Evolutionary conservation across 179 eudicot species (phyloP).

Genomic region (Pouteria campechiana): DNA sequence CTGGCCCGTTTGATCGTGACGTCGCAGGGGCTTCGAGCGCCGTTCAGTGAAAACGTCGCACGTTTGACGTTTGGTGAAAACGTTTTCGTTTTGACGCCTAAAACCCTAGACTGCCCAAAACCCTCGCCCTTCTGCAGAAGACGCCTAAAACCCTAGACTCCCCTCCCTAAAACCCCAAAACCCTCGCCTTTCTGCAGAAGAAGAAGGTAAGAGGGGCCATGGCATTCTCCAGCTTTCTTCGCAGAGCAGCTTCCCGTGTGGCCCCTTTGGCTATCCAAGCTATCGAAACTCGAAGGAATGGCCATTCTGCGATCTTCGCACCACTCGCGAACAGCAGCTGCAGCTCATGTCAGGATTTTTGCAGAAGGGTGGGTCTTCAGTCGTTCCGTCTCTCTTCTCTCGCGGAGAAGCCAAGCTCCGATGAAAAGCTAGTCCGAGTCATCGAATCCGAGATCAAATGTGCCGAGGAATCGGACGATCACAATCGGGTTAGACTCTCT

Average conservation of each 20-base stretch:
- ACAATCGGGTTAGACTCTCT: slow-evolving; percentile 16
- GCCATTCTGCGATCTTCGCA: slow-evolving; percentile 12
- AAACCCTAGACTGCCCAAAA: not conserved
- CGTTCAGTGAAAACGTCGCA: too few species aligned
- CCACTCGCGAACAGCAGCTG: slow-evolving; percentile 22
- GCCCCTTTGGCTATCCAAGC: slow-evolving; percentile 18
- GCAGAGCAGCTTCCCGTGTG: slow-evolving; percentile 22
- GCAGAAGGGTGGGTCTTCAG: slow-evolving; percentile 6
- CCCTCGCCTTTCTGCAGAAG: slow-evolving; percentile 1
- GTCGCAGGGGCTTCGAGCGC: too few species aligned
- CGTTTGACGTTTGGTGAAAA: too few species aligned
- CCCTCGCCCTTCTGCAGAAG: not conserved
- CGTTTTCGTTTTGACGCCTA: too few species aligned
- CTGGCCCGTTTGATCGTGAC: too few species aligned
- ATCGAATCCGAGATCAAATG: slow-evolving; percentile 42
- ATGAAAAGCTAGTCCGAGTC: slow-evolving; percentile 28
- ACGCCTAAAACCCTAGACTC: too few species aligned
- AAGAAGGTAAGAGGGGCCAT: too few species aligned
- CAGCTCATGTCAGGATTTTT: slow-evolving; percentile 8
- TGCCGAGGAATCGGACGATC: slow-evolving; percentile 32
- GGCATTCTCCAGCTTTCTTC: slow-evolving; percentile 31
- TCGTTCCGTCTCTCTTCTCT: slow-evolving; percentile 10
- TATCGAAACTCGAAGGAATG: slow-evolving; percentile 17
- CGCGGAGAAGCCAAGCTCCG: slow-evolving; percentile 9
- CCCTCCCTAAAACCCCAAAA: slow-evolving; percentile 13